Conservation (phyloP, 2,329 filamentous ascomycete genomes). For the Eutypella sp. region DNA sequence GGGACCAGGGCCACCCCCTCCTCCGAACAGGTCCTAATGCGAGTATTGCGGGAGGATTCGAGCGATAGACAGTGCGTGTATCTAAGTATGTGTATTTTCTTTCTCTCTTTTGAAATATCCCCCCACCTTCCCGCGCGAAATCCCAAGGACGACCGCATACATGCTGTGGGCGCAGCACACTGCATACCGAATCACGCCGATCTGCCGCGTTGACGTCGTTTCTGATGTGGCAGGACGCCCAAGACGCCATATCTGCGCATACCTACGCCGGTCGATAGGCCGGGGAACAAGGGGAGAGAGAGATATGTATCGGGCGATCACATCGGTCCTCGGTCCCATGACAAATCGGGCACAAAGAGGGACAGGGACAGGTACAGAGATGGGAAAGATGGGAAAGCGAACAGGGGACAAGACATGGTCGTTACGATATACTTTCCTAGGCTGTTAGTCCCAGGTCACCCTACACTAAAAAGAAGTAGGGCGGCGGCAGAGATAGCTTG, state of each 20-base stretch:
- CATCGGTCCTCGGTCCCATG: neutral
- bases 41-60: neutral
- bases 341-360: too few relatives aligned
- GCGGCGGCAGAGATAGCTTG: neutral
- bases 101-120: too few relatives aligned
- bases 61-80: too few relatives aligned
- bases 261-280: neutral
- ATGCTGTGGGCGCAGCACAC: too few relatives aligned
- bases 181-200: neutral
- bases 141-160: neutral
- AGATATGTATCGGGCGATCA: neutral
- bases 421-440: too few relatives aligned
- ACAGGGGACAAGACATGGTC: neutral
- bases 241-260: neutral
- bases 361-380: too few relatives aligned
- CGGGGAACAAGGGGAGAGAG: neutral
- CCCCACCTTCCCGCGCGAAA: too few relatives aligned
- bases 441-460: too few relatives aligned
- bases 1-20: neutral
- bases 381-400: neutral
- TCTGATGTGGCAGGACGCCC: neutral
- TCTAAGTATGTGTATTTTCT: too few relatives aligned
- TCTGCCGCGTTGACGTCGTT: neutral
- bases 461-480: neutral
- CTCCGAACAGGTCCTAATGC: neutral